A percentile compares a stretch with the other conserved stretches of the same genome.
Conservation (phyloP, 148 eudicot genomes). For the Diospyros kaki region DNA sequence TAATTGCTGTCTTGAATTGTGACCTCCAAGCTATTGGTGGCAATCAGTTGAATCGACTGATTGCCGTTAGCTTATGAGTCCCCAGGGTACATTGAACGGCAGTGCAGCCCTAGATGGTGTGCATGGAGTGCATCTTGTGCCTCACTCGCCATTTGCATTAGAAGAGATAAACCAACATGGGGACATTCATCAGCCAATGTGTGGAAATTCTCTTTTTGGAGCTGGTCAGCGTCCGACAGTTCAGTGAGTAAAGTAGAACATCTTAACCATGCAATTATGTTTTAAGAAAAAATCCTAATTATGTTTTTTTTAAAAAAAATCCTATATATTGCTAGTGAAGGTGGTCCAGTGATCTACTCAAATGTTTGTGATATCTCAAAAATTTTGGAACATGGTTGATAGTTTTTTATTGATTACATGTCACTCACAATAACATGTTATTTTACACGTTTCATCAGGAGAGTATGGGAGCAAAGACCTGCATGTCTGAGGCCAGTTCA, state of each 20-base stretch:
- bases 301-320: not conserved
- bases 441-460: conserved; percentile 30
- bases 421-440: not conserved
- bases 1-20: conserved; percentile 15
- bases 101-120: conserved; percentile 67
- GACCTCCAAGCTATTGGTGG: conserved; percentile 40
- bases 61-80: conserved; percentile 62
- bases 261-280: not conserved
- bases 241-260: conserved; percentile 44
- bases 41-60: conserved; percentile 52
- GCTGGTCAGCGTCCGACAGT: conserved; percentile 37
- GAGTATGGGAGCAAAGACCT: conserved; percentile 80
- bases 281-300: not conserved
- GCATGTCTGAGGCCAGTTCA: conserved; percentile 70
- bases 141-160: conserved; percentile 65
- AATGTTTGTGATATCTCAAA: conserved; percentile 1
- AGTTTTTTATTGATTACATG: not conserved
- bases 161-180: conserved; percentile 62
- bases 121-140: conserved; percentile 75
- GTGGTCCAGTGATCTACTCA: not conserved
- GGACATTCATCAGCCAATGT: conserved; percentile 33
- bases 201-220: conserved; percentile 22
- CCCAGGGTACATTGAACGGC: conserved; percentile 39
- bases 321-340: not conserved
- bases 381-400: not conserved